These are phyloP conservation scores for Oxytropis ochrocephala DNA, from an alignment of 306 rosid genomes.

Conservation along the genomic window DNA sequence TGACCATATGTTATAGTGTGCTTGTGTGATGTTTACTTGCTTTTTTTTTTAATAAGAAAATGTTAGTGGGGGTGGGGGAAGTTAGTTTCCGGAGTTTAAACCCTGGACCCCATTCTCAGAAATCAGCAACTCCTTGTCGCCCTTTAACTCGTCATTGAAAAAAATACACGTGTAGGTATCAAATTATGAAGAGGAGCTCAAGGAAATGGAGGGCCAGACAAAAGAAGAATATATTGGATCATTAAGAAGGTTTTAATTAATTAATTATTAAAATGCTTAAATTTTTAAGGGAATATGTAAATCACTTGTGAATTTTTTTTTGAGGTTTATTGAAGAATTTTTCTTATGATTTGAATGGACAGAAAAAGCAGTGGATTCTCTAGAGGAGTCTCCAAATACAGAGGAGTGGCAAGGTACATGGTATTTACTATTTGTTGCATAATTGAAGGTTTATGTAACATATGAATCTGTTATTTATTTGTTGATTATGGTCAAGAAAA, in stretches of 20 bases:
- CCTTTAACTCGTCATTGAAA: too few species aligned
- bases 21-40: too few species aligned
- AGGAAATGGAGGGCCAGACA: constrained; percentile 73
- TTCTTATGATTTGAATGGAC: neutral
- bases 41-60: too few species aligned
- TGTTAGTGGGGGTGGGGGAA: too few species aligned
- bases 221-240: constrained; percentile 94
- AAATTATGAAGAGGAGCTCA: constrained; percentile 60
- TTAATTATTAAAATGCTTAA: neutral
- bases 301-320: constrained; percentile 42
- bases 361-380: constrained; percentile 98
- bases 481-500: neutral
- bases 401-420: constrained; percentile 88
- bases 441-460: neutral
- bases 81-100: too few species aligned
- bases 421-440: neutral
- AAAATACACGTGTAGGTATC: constrained; percentile 29
- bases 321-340: neutral
- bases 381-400: constrained; percentile 88
- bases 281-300: too few species aligned
- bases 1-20: too few species aligned
- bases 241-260: constrained; percentile 54
- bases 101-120: too few species aligned
- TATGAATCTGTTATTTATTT: neutral
- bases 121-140: too few species aligned